phyloP scores from a whole-genome alignment of 768 basidiomycete species.

The Lanmaoa pseudosensibilis region DNA sequence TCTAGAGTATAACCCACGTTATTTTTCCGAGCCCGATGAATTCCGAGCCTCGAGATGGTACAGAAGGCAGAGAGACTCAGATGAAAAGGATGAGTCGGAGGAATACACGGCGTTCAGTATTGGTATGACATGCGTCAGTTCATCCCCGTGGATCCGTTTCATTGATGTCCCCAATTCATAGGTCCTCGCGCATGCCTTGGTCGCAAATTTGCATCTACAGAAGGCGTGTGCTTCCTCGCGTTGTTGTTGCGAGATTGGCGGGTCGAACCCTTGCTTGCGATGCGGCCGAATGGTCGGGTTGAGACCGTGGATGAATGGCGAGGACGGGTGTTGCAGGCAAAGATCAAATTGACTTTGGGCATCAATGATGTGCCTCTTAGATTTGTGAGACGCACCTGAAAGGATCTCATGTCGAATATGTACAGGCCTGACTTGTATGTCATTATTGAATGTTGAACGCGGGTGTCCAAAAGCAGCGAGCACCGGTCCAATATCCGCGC shows the following conservation, averaged over 20 bases:
- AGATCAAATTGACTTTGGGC: constrained; percentile 13
- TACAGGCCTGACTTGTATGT: not conserved
- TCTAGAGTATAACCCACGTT: constrained; percentile 38
- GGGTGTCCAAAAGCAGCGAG: constrained; percentile 14
- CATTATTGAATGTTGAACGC: not conserved
- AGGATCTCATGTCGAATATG: not conserved
- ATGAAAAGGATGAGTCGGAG: constrained; percentile 14
- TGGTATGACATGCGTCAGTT: constrained; percentile 11
- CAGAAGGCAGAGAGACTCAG: constrained; percentile 7
- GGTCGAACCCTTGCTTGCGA: constrained; percentile 44
- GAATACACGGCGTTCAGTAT: constrained; percentile 27
- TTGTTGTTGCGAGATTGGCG: constrained; percentile 53
- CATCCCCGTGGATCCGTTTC: not conserved
- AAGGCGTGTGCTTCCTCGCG: constrained; percentile 54
- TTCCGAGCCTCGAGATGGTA: constrained; percentile 43
- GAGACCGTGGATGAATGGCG: constrained; percentile 27
- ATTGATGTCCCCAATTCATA: constrained; percentile 12
- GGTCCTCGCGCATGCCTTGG: constrained; percentile 56
- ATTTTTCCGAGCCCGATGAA: constrained; percentile 38
- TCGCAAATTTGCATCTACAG: constrained; percentile 52
- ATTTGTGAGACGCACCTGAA: constrained; percentile 17
- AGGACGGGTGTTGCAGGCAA: constrained; percentile 21
- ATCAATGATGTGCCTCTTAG: constrained; percentile 25
- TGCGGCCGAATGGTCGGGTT: constrained; percentile 5
- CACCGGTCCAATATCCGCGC: constrained; percentile 1